Evolutionary conservation across 345 rosid genomes (phyloP), one percentile per base, ranked within the genome.

Genomic region (Microcos paniculata): DNA sequence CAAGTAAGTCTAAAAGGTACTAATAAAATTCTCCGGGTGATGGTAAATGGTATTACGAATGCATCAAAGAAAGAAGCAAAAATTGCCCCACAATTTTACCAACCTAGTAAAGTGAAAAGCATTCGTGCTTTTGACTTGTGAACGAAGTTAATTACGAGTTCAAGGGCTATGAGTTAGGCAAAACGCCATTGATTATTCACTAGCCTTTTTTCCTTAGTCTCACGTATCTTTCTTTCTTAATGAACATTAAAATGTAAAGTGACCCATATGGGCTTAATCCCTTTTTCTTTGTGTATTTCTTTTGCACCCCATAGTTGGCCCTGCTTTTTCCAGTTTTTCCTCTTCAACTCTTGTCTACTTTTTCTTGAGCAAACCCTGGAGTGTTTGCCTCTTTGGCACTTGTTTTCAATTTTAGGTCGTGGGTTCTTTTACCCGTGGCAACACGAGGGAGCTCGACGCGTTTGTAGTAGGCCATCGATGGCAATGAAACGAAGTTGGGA

Each of bases 381-480:
- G 7, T 23, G 51, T 42, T 13, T 46, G 38, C 55, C 35, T 13
- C 33, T 45, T 66, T 15, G 53, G 38, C 71, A 66, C 52, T 14
- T 1, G 26, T 33, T n/a, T 62, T 8, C 19, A 19, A 4, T 35
- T 35, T 62, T 18, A 8, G 26, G 21, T 59, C 28, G 19, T 28
- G 45, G 9, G n/a, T 10, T 13, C 2, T 57, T 30, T 66, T 13
- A 62, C 8, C 10, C 1, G 71, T 75, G 71, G 30, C 24, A 38
- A 19, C 18, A 46, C 74, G 30, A 59, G 58, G 19, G 71, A 13
- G 48, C 15, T 58, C 16, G 59, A 66, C 68, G 66, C 69, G 55
- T 57, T 46, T 73, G 68, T 19, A 23, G 40, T n/a, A n/a, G n/a
- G n/a, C 7, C 43, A 8, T 38, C 53, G 63, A 77, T 46, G 12